Conservation (phyloP, 345 rosid species). For the Cardiospermum halicacabum region DNA sequence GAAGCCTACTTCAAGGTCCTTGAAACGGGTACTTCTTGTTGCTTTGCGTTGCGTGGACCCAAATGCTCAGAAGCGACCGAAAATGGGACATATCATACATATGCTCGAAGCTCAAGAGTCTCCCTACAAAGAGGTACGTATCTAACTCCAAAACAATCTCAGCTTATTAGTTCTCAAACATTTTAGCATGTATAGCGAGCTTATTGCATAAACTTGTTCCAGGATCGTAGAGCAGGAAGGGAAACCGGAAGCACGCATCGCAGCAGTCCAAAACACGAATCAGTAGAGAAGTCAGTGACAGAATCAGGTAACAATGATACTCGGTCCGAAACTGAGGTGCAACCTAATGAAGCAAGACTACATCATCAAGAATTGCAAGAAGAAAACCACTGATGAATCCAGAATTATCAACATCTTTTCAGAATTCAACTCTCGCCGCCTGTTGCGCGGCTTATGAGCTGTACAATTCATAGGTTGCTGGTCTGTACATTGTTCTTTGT, state of each 20-base stretch:
- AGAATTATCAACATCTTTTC: background rate
- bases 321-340: conserved; percentile 8
- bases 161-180: background rate
- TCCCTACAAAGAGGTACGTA: conserved; percentile 57
- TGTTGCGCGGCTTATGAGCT: conserved; percentile 11
- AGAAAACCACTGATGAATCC: conserved; percentile 12
- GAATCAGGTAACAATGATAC: conserved; percentile 19
- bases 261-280: conserved; percentile 13
- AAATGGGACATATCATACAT: conserved; percentile 82
- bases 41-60: conserved; percentile 90
- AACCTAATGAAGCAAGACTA: conserved; percentile 16
- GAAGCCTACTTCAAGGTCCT: conserved; percentile 65
- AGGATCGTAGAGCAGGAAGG: conserved; percentile 43
- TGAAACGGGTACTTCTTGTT: conserved; percentile 76
- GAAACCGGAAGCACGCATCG: conserved; percentile 18
- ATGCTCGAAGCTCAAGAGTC: conserved; percentile 92
- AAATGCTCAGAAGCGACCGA: conserved; percentile 68
- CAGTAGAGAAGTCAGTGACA: conserved; percentile 16
- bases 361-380: conserved; percentile 20
- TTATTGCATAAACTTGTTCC: conserved; percentile 11
- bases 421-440: conserved; percentile 14
- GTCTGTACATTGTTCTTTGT: background rate
- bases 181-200: too few species aligned
- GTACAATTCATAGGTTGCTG: background rate
- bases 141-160: background rate